Conservation (phyloP, 192 early-diverging fungal genomes). For the Radiomyces spectabilis region DNA sequence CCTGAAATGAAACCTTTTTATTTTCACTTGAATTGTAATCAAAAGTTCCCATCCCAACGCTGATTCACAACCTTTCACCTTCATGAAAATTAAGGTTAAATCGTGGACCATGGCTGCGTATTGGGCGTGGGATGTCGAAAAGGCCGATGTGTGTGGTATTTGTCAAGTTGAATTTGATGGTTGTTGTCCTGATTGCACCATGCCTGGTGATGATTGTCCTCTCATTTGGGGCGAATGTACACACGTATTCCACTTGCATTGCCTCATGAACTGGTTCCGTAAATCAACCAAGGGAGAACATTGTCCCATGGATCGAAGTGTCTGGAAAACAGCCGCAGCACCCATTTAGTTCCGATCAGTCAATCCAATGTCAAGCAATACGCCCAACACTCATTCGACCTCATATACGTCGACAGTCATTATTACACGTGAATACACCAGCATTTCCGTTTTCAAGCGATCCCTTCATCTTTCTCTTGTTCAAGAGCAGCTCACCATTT, state of each 20-base stretch:
- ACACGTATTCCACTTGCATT: slow-evolving; percentile 95
- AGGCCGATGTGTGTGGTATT: slow-evolving; percentile 86
- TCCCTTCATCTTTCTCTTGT: too few relatives aligned
- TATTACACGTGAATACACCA: too few relatives aligned
- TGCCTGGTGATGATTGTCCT: slow-evolving; percentile 85
- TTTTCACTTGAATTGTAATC: too few relatives aligned
- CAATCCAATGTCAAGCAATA: background rate
- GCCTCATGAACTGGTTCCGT: slow-evolving; percentile 74
- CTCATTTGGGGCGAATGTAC: slow-evolving; percentile 85
- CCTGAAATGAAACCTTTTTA: too few relatives aligned
- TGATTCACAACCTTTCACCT: too few relatives aligned
- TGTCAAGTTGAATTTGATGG: slow-evolving; percentile 81
- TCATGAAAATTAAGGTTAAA: slow-evolving; percentile 24
- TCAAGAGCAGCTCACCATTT: too few relatives aligned
- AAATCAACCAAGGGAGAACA: slow-evolving; percentile 61
- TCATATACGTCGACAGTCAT: background rate
- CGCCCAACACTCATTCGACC: background rate
- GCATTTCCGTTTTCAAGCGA: too few relatives aligned
- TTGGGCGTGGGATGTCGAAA: slow-evolving; percentile 83
- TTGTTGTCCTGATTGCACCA: slow-evolving; percentile 76
- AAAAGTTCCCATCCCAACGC: too few relatives aligned
- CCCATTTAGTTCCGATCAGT: background rate
- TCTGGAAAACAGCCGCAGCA: slow-evolving; percentile 43
- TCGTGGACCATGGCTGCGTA: slow-evolving; percentile 73
- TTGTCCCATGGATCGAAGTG: slow-evolving; percentile 86